Conservation (phyloP, 768 basidiomycete species). For the Boletus pseudopeckii region DNA sequence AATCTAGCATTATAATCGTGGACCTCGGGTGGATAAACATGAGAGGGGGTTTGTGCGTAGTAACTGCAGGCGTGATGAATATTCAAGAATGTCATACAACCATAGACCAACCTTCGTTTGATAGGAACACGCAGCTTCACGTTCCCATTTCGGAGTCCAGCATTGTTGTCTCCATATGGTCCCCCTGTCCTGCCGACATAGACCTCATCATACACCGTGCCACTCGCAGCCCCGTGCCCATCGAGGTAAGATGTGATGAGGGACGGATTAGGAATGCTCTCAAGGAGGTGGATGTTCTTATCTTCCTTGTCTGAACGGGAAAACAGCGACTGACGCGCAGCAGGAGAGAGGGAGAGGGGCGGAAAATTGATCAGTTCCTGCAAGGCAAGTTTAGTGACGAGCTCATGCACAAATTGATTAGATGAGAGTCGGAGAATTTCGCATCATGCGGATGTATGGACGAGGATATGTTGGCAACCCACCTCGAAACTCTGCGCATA, state of each 20-base stretch:
- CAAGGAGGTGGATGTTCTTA: constrained; percentile 51
- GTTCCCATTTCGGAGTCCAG: constrained; percentile 47
- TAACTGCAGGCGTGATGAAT: constrained; percentile 49
- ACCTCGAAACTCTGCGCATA: constrained; percentile 99
- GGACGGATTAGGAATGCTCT: constrained; percentile 78
- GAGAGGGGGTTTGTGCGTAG: constrained; percentile 70
- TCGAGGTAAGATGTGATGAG: constrained; percentile 35
- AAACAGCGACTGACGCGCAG: constrained; percentile 66
- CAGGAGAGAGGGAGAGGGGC: constrained; percentile 61
- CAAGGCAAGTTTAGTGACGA: neutral
- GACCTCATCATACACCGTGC: constrained; percentile 1
- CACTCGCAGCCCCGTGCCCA: constrained; percentile 31
- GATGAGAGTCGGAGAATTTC: neutral
- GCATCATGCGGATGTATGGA: neutral
- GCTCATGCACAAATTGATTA: neutral
- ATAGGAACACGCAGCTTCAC: constrained; percentile 76
- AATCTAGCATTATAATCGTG: constrained; percentile 91
- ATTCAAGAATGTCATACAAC: neutral
- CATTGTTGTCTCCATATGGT: constrained; percentile 18
- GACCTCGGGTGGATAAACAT: constrained; percentile 87
- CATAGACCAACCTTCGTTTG: constrained; percentile 62
- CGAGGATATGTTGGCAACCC: constrained; percentile 17
- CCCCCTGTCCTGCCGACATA: constrained; percentile 2
- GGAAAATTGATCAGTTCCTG: constrained; percentile 92
- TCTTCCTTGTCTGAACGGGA: constrained; percentile 37